Evolutionary conservation across 768 basidiomycete species (phyloP).

Genomic region (Russula dissimulans): DNA sequence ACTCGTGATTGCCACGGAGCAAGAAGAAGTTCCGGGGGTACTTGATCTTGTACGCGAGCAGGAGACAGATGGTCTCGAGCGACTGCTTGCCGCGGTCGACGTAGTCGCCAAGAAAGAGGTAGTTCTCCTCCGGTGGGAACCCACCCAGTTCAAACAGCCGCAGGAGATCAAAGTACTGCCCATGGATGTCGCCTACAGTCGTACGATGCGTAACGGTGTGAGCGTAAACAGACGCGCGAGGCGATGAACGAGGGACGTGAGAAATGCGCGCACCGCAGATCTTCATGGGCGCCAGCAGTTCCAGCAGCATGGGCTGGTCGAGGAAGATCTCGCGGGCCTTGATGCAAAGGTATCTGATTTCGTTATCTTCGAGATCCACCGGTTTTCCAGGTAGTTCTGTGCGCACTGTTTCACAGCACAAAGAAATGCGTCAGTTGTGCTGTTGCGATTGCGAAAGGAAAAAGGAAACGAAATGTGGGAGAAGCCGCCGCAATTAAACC

Average conservation of each 20-base stretch:
- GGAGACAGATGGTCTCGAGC: slow-evolving; percentile 94
- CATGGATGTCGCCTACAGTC: slow-evolving; percentile 98
- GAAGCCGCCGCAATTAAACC: no score
- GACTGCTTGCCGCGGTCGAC: slow-evolving; percentile 99
- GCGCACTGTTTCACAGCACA: no score
- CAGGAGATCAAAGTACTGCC: slow-evolving; percentile 97
- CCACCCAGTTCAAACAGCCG: slow-evolving; percentile 98
- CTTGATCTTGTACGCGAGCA: slow-evolving; percentile 99
- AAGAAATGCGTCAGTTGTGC: no score
- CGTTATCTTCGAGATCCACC: slow-evolving; percentile 94
- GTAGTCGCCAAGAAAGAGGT: slow-evolving; percentile 98
- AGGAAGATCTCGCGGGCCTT: slow-evolving; percentile 98
- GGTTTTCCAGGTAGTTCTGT: slow-evolving; percentile 79
- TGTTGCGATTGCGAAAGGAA: no score
- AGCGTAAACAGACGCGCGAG: not conserved
- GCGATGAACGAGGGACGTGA: no score
- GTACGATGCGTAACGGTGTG: not conserved
- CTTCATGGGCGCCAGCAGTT: slow-evolving; percentile 98
- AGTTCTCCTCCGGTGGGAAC: slow-evolving; percentile 99
- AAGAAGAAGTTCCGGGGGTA: slow-evolving; percentile 99
- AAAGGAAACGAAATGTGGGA: no score
- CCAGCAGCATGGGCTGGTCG: slow-evolving; percentile 93
- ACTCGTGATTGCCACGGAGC: slow-evolving; percentile 96
- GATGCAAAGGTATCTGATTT: slow-evolving; percentile 98
- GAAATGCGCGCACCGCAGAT: slow-evolving; percentile 73